Evolutionary conservation across 345 rosid species (phyloP).

Genomic region (Anacardium occidentale): DNA sequence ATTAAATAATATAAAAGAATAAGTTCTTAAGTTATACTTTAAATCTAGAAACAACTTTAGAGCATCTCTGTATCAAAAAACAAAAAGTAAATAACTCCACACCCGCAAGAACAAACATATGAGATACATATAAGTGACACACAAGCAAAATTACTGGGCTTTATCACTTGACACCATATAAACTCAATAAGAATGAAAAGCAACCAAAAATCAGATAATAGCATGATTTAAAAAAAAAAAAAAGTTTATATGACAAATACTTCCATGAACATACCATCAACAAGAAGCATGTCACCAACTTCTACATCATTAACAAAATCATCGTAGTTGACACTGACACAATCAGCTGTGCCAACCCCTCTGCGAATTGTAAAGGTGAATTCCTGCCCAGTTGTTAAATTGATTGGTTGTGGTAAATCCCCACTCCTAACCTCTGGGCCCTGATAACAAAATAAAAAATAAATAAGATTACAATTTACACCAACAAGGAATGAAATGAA

Average conservation of each 20-base stretch:
- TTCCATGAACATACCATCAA: constrained; percentile 68
- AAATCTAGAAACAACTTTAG: neutral
- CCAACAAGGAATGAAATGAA: constrained; percentile 1
- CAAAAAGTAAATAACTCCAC: neutral
- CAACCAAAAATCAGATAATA: neutral
- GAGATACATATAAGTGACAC: no score
- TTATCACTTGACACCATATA: no score
- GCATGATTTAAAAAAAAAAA: neutral
- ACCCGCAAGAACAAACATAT: neutral
- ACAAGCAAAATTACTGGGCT: no score
- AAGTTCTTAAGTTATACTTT: neutral
- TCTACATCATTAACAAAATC: constrained; percentile 95
- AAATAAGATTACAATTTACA: neutral
- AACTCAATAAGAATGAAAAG: no score
- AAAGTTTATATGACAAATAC: neutral
- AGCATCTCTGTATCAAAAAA: no score
- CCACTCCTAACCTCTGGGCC: constrained; percentile 99
- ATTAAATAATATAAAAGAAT: neutral
- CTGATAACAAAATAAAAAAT: constrained; percentile 34
- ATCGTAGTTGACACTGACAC: constrained; percentile 97
- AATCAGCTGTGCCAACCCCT: constrained; percentile 80
- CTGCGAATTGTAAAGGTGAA: constrained; percentile 88
- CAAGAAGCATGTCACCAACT: constrained; percentile 95
- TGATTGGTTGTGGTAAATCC: constrained; percentile 92
- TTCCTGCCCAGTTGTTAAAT: constrained; percentile 70